Evolutionary conservation across 2,329 filamentous ascomycete species (phyloP), one percentile per base, ranked within the genome.

Genomic region (Pseudogymnoascus sp.): DNA sequence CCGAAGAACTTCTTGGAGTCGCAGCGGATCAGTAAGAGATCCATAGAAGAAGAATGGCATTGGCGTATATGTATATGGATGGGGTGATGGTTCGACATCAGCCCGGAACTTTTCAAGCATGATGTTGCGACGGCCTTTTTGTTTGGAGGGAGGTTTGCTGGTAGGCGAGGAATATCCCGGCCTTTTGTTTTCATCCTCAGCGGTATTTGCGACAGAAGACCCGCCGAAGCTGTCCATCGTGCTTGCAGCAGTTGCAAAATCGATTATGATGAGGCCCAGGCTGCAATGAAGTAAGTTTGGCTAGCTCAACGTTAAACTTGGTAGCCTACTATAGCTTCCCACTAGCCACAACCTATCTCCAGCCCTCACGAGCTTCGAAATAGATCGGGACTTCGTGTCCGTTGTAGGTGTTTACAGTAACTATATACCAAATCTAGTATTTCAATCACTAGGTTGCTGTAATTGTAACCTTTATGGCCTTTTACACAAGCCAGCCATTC

Each of bases 31-130:
- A 33, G 33, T 68, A 59, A 67, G 66, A 64, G 65, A 63, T 42
- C 66, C 65, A 50, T 65, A 67, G 50, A 67, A 64, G 50, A 65
- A 68, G 63, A 68, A 67, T 62, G 37, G 64, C 61, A 64, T 66
- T 62, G 63, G 63, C 59, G 59, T 62, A 26, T 65, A 62, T 64
- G 40, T 29, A 38, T 37, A 65, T 59, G 37, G 53, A 64, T 14
- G 50, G 35, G 59, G 56, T 61, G 59, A 62, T 65, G 61, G 64
- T 63, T 66, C 61, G 61, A 60, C 59, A 64, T 64, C 38, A 19
- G 37, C 35, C 53, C 64, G 33, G 61, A 65, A 64, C 40, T 64
- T 68, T 61, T 68, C 59, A 42, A 63, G 62, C 63, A 68, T 67
- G 50, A 67, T 64, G 60, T 68, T 66, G 16, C 59, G 64, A 6